Percentiles rank a stretch among this genome's conserved stretches.
Evolutionary conservation across 1,284 basidiomycete species (phyloP).

Genomic region (Coniophora puteana): DNA sequence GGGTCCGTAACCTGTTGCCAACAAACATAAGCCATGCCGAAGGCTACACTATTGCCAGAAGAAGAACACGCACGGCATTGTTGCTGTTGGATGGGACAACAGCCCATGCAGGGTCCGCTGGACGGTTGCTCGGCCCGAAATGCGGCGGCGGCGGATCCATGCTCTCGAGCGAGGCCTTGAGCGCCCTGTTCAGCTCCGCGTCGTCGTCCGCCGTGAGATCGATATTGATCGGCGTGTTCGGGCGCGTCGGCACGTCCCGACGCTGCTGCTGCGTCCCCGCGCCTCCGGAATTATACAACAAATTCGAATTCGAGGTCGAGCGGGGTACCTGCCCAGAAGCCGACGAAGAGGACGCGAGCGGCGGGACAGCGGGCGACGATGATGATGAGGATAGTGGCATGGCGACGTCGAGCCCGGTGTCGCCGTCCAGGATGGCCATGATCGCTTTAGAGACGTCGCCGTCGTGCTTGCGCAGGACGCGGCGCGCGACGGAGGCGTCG

Average conservation of each 20-base stretch:
- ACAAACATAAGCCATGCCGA: constrained; percentile 11
- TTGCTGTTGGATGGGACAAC: constrained; percentile 66
- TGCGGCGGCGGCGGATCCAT: constrained; percentile 26
- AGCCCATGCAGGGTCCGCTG: constrained; percentile 63
- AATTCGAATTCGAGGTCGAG: too few species aligned
- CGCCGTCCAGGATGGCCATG: constrained; percentile 54
- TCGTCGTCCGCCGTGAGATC: constrained; percentile 57
- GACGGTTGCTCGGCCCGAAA: constrained; percentile 56
- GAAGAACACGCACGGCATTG: constrained; percentile 36
- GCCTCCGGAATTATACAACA: too few species aligned
- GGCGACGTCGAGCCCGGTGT: constrained; percentile 31
- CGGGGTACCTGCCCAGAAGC: too few species aligned
- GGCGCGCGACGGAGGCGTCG: constrained; percentile 43
- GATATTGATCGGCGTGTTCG: constrained; percentile 32
- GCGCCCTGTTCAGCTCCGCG: constrained; percentile 46
- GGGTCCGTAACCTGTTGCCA: constrained; percentile 31
- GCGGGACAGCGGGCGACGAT: constrained; percentile 11
- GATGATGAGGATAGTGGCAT: constrained; percentile 8
- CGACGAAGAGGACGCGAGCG: too few species aligned
- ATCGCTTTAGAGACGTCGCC: constrained; percentile 61
- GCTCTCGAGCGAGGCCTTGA: constrained; percentile 49
- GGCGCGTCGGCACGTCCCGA: constrained; percentile 31
- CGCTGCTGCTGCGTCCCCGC: background rate
- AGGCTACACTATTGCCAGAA: background rate
- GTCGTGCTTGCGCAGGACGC: constrained; percentile 52